Conservation (phyloP, 75 land plant genomes). For the Chamaecyparis obtusa region DNA sequence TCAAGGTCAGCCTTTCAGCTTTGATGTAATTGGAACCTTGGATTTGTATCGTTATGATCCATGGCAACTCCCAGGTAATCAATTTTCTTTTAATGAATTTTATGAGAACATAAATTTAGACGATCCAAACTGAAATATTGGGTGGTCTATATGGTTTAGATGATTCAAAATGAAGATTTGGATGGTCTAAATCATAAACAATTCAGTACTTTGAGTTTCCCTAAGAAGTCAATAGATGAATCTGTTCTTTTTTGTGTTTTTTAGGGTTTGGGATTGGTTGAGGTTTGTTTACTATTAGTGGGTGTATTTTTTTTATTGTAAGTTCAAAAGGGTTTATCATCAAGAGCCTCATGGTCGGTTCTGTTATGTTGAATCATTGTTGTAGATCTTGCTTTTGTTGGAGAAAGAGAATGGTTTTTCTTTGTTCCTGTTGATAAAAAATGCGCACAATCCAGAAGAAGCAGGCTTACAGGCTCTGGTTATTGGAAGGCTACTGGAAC, state of each 20-base stretch:
- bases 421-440: background rate
- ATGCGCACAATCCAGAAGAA: slow-evolving; percentile 14
- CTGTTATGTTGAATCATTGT: background rate
- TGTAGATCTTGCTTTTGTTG: background rate
- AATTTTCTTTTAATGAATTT: no score
- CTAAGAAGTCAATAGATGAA: no score
- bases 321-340: background rate
- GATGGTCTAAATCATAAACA: background rate
- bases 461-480: slow-evolving; percentile 42
- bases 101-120: background rate
- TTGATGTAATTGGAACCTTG: slow-evolving; percentile 4
- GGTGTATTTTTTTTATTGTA: no score
- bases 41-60: slow-evolving; percentile 20
- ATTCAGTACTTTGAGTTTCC: no score
- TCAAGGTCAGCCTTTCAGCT: background rate
- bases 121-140: background rate
- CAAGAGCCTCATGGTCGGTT: background rate
- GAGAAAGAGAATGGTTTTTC: background rate
- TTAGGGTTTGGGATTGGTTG: no score
- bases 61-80: slow-evolving; percentile 17
- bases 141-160: background rate
- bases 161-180: background rate
- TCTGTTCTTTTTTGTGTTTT: no score
- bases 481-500: slow-evolving; percentile 76
- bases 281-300: no score